These are phyloP conservation scores for Herpotrichia juniperi DNA, from an alignment of 2,329 filamentous ascomycete genomes.

Conservation along the genomic window DNA sequence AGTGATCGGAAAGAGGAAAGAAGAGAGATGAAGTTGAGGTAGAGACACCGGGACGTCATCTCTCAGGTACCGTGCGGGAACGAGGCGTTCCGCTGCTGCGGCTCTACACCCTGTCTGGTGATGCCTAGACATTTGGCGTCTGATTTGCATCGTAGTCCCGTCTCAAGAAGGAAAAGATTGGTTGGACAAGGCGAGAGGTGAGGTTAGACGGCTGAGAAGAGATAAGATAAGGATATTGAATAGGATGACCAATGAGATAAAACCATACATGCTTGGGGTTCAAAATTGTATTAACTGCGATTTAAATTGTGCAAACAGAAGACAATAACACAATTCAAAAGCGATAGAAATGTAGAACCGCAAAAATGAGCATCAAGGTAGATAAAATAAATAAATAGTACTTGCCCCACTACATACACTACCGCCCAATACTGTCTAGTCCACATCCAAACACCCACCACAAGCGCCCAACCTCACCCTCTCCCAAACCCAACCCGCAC, in stretches of 20 bases:
- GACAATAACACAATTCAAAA: no score
- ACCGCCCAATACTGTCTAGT: no score
- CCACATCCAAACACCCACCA: background rate
- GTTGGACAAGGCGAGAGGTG: constrained; percentile 3
- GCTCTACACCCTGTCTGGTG: constrained; percentile 10
- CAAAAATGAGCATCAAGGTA: no score
- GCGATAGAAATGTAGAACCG: no score
- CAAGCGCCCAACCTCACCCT: background rate
- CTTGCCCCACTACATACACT: no score
- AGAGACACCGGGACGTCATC: constrained; percentile 1
- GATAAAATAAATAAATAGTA: no score
- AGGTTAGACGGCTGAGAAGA: background rate
- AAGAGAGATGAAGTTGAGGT: background rate
- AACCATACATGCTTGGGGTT: no score
- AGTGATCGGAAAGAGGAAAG: background rate
- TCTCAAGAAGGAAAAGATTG: constrained; percentile 15
- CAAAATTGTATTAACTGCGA: background rate
- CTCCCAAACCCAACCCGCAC: background rate
- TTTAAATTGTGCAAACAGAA: no score
- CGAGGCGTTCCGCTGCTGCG: constrained; percentile 6
- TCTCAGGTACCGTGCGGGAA: constrained; percentile 15
- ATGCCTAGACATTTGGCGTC: constrained; percentile 26
- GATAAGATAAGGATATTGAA: constrained; percentile 12
- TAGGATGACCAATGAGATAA: background rate
- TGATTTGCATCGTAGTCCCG: constrained; percentile 21